These are phyloP conservation scores for Podospora tetraspora DNA, from an alignment of 495 filamentous ascomycete species.

Conservation along the genomic window DNA sequence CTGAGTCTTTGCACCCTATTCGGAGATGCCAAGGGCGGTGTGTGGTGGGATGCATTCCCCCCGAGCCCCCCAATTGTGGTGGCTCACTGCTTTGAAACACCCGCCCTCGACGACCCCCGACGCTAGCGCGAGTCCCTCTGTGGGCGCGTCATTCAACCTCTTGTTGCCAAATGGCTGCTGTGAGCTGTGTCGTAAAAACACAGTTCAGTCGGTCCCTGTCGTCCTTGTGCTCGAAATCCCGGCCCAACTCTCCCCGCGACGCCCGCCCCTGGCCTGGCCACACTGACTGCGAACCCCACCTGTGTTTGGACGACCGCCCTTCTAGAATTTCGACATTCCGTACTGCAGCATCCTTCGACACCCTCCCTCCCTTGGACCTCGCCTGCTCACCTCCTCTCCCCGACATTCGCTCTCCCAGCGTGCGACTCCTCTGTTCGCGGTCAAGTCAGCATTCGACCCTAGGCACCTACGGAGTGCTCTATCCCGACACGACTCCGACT, in stretches of 20 bases:
- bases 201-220: background rate
- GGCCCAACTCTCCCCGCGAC: background rate
- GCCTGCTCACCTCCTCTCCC: background rate
- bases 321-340: background rate
- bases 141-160: conserved; percentile 21
- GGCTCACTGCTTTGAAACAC: conserved; percentile 15
- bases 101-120: conserved; percentile 10
- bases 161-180: conserved; percentile 20
- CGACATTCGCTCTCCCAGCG: background rate
- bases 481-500: background rate
- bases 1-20: background rate
- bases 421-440: background rate
- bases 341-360: background rate
- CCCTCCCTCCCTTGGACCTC: background rate
- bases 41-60: conserved; percentile 1
- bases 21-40: background rate
- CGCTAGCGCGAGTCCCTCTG: conserved; percentile 11
- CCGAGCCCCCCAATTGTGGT: conserved; percentile 10
- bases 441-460: background rate
- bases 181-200: conserved; percentile 12
- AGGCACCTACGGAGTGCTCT: background rate
- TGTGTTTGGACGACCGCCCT: conserved; percentile 4
- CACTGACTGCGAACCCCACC: background rate
- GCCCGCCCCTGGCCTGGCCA: background rate
- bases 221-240: too few relatives aligned